Conservation (phyloP, 2,329 filamentous ascomycete genomes). For the Boeremia lycopersici region DNA sequence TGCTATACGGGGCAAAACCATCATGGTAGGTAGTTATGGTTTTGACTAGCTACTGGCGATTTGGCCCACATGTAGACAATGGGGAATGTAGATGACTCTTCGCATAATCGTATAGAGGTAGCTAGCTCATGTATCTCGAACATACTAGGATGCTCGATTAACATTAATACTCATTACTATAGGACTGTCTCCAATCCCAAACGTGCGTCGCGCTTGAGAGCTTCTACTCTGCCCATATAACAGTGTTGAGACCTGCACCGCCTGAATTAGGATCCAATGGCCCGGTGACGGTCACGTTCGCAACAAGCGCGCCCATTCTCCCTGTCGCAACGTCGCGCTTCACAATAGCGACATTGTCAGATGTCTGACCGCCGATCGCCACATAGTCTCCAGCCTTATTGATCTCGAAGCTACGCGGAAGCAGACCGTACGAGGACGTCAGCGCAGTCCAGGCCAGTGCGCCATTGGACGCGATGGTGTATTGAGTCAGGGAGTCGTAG, state of each 20-base stretch:
- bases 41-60: too few species aligned
- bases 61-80: too few species aligned
- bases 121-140: too few species aligned
- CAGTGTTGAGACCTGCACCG: conserved; percentile 10
- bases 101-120: too few species aligned
- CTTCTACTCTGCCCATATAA: conserved; percentile 12
- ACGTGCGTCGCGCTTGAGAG: not conserved
- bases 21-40: too few species aligned
- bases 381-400: conserved; percentile 42
- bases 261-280: conserved; percentile 3
- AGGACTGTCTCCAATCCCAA: not conserved
- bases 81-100: too few species aligned
- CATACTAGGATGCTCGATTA: too few species aligned
- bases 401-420: conserved; percentile 46
- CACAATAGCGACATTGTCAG: conserved; percentile 43
- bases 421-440: conserved; percentile 42
- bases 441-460: conserved; percentile 37
- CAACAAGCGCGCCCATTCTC: conserved; percentile 35
- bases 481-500: conserved; percentile 46
- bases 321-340: conserved; percentile 37
- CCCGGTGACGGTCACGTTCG: conserved; percentile 31
- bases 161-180: too few species aligned
- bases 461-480: conserved; percentile 39
- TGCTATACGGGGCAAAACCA: too few species aligned
- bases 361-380: conserved; percentile 42